phyloP scores from a whole-genome alignment of 1,284 basidiomycete genomes.

The Ceratobasidium sp. region DNA sequence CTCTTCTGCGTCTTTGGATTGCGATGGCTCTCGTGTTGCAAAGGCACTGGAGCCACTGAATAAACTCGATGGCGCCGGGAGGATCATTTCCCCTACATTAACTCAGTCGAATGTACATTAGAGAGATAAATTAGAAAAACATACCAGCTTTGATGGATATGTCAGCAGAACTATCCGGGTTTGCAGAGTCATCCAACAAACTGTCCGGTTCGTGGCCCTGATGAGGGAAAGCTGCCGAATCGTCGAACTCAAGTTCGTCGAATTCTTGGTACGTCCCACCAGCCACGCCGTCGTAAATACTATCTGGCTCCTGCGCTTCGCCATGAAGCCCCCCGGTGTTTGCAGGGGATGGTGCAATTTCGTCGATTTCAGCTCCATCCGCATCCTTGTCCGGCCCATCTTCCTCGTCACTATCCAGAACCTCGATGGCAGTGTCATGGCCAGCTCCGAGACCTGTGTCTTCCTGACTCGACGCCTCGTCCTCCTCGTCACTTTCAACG shows the following conservation, averaged over 20 bases:
- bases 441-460: background rate
- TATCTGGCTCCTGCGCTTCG: background rate
- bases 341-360: background rate
- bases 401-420: conserved; percentile 36
- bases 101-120: background rate
- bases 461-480: conserved; percentile 5
- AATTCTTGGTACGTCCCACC: background rate
- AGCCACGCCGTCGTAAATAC: background rate
- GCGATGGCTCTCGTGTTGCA: conserved; percentile 26
- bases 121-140: background rate
- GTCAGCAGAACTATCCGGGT: background rate
- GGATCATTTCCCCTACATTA: background rate
- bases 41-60: conserved; percentile 19
- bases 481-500: background rate
- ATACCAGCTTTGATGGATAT: background rate
- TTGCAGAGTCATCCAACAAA: conserved; percentile 30
- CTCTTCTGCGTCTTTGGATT: conserved; percentile 24
- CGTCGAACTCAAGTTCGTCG: conserved; percentile 25
- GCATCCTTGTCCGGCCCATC: background rate
- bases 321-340: background rate
- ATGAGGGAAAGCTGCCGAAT: conserved; percentile 15
- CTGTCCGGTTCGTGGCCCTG: conserved; percentile 23
- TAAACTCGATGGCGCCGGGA: conserved; percentile 18
- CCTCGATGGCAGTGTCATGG: conserved; percentile 38
- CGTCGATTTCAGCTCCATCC: background rate